Evolutionary conservation across 164 flowering plant genomes (phyloP), one percentile per base, ranked within the genome.

Genomic region (Macadamia tetraphylla): DNA sequence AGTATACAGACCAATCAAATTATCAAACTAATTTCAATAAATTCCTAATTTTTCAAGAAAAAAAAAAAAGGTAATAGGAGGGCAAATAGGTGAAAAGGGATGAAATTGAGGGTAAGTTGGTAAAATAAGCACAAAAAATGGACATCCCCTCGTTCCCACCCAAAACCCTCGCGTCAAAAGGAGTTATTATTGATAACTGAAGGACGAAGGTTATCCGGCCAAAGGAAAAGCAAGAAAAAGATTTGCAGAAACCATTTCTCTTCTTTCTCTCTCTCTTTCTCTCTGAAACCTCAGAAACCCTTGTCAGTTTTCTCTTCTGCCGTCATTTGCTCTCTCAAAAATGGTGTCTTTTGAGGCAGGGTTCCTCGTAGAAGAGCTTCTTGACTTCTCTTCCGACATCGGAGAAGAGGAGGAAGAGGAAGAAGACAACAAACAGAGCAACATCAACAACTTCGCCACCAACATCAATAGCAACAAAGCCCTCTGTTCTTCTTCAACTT

Each of bases 341-440:
- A 83, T 80, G 85, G 84, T 78, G 67, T 48, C 79, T 55, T 58
- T 78, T n/a, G 81, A 75, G 42, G 17, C 76, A 53, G 75, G 68
- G 31, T 30, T 72, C 46, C 65, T 69, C 48, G 48, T 78, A 57
- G 86, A 85, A 17, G 80, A 75, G 65, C 72, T 85, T 1, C 71
- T 85, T 29, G 78, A 83, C 69, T 85, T 85, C 77, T 66, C 78
- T 10, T 75, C 78, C 4, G 85, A 84, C 72, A 46, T 80, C 58
- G 80, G 66, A 11, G 86, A 78, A 46, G 79, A 78, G n/a, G 73
- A 78, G n/a, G 73, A 70, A 7, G 81, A 71, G 1, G 77, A 79
- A 40, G 69, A 59, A 15, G 71, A 70, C 1, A 63, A 62, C 29
- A 8, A 61, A 18, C 6, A 61, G 48, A 65, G 58, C 31, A 60